Percentiles rank a stretch among this genome's conserved stretches.
phyloP scores from a whole-genome alignment of 2,329 filamentous ascomycete species.

The Fusarium sp. region DNA sequence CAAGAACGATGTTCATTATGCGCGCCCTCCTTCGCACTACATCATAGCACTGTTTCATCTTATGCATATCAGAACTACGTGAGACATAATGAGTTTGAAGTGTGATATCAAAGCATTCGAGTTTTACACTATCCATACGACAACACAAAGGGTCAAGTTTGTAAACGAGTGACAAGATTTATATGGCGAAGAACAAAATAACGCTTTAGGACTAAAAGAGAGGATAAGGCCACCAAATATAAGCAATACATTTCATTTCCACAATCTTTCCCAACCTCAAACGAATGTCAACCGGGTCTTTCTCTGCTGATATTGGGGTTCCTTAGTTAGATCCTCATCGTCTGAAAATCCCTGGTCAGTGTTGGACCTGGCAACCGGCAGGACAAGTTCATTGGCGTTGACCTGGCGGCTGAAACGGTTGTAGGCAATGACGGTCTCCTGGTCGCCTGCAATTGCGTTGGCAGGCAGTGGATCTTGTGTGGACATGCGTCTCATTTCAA shows the following conservation, averaged over 20 bases:
- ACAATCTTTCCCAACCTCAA: background rate
- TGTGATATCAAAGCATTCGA: too few species aligned
- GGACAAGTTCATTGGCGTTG: background rate
- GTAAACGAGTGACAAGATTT: conserved; percentile 1
- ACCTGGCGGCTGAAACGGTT: conserved; percentile 25
- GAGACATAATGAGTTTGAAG: too few species aligned
- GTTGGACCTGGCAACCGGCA: background rate
- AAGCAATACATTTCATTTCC: background rate
- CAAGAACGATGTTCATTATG: too few species aligned
- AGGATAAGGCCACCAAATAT: background rate
- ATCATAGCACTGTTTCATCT: too few species aligned
- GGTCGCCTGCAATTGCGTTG: background rate
- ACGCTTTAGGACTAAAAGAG: background rate
- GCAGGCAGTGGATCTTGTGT: background rate
- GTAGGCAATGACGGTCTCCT: conserved; percentile 15
- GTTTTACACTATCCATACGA: too few species aligned
- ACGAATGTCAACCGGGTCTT: background rate
- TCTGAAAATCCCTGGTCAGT: background rate
- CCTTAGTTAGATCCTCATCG: background rate
- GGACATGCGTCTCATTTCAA: background rate
- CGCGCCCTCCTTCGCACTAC: too few species aligned
- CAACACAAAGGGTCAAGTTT: background rate
- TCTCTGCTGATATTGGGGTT: background rate
- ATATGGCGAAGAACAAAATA: background rate
- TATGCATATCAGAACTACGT: too few species aligned